Base-by-base conservation (phyloP, 805 yeast genomes). In the Cyberlindnera maritima region DNA sequence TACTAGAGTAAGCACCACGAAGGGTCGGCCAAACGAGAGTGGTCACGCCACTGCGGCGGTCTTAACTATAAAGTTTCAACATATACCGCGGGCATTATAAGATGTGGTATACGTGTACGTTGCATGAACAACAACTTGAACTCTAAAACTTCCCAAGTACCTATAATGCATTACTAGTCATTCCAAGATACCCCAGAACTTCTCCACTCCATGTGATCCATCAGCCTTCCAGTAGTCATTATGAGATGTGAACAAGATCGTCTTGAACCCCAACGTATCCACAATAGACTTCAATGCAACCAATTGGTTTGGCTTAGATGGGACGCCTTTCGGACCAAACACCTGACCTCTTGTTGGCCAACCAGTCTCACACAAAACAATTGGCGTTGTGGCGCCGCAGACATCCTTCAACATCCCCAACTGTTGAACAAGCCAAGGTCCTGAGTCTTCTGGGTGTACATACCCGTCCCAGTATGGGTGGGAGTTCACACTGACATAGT, bases 391-490 rank as follows among this genome's bases (percentile, higher is more conserved):
- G 6, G 46, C 43, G 40, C 79, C 79, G 60, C 86, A 81, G 9
- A 60, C 65, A 34, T 63, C 55, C 54, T 69, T 64, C 46, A 81
- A 65, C 50, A 65, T 57, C 2, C 65, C 51, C 44, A 81, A 73
- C 59, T 80, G 84, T 19, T 56, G 53, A 47, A 67, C 54, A 50
- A 81, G 66, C 76, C 79, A 81, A 4, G 77, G 48, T 32, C 86
- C 86, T 0, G 85, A 65, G 49, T 78, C 66, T 12, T 68, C 62
- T 13, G 87, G 80, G 25, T 59, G 59, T 15, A 75, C 76, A 19
- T 65, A 59, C 37, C 83, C 84, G 55, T 77, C 81, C 77, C 81
- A 82, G 68, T 67, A 82, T 28, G 88, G 83, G 63, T 81, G 87
- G 41, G 80, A 75, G 65, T 82, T 82, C 36, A 80, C 84, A 17